Evolutionary conservation across 2,329 filamentous ascomycete species (phyloP), one percentile per base, ranked within the genome.

Genomic region (Spiromastix sp.): DNA sequence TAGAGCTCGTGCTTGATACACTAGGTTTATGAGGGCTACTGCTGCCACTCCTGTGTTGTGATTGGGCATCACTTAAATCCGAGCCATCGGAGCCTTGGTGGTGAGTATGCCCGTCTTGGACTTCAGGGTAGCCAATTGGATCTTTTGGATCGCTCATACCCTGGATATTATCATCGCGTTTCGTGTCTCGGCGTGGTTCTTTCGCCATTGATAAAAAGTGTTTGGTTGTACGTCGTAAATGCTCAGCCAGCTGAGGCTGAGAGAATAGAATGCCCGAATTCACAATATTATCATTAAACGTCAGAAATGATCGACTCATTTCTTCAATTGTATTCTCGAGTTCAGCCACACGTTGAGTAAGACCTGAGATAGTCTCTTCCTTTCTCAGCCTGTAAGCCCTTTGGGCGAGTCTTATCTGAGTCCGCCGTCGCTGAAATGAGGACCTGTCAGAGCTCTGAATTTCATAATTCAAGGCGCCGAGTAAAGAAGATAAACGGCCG

Each of bases 371-470:
- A 5, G 82, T 81, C 15, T 72, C 79, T 52, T 93, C 86, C 59
- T 93, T 93, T 33, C 85, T 76, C 50, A 81, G 75, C 7, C 86
- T 76, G 51, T 93, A 93, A 1, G 84, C 84, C 46, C 85, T 70
- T 56, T 93, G 85, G 2, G 85, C 86, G 37, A 89, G 71, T 18
- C 86, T 77, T 44, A 93, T 91, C 54, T 93, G 85, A 3, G 84
- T 91, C 38, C 85, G 74, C 36, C 85, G 79, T 42, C 85, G 79
- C 81, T 83, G 45, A 29, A 24, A 29, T 24, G n/a, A n/a, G 21
- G 7, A n/a, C n/a, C 21, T 7, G 21, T 24, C 21, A 24, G n/a
- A n/a, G 21, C 21, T n/a, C n/a, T 24, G 7, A 24, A 24, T 24
- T 24, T n/a, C 21, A 24, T n/a, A n/a, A 7, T 7, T 24, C 21